Evolutionary conservation across 176 grass and related monocot species (phyloP).

Genomic region (Eleusine coracana): DNA sequence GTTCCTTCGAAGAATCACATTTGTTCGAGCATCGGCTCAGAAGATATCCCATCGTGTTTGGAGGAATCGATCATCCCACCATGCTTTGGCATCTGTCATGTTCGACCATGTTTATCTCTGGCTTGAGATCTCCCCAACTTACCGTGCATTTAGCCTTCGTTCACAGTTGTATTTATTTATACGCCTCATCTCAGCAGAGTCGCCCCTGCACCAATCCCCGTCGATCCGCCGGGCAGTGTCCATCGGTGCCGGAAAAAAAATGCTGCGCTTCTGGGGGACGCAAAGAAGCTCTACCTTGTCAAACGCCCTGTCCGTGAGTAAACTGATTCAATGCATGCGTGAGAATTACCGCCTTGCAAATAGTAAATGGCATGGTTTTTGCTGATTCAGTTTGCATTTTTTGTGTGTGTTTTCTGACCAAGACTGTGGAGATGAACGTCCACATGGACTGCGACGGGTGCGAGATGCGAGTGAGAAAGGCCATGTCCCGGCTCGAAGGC

Average conservation of each 20-base stretch:
- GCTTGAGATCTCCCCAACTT: not conserved
- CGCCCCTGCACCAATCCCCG: not conserved
- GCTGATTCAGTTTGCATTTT: not conserved
- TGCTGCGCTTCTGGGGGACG: constrained; percentile 52
- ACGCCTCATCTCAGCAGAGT: not conserved
- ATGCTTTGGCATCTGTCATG: constrained; percentile 7
- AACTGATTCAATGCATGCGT: not conserved
- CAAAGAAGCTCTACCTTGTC: constrained; percentile 47
- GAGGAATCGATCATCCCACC: constrained; percentile 30
- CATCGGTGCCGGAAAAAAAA: constrained; percentile 14
- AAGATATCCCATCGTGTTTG: constrained; percentile 7
- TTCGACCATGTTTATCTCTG: not conserved
- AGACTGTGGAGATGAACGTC: constrained; percentile 87
- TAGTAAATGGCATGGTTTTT: not conserved
- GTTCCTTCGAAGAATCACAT: constrained; percentile 24
- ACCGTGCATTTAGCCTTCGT: not conserved
- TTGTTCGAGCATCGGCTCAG: not conserved
- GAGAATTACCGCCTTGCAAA: too few species aligned
- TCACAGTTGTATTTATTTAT: constrained; percentile 45
- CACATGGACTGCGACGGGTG: constrained; percentile 97
- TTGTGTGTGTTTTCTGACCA: not conserved
- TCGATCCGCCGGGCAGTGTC: not conserved
- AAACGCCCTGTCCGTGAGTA: constrained; percentile 74
- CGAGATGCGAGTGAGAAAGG: constrained; percentile 65
- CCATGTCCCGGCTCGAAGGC: constrained; percentile 73